phyloP scores from a whole-genome alignment of 495 filamentous ascomycete genomes.

The Oidiodendron maius region DNA sequence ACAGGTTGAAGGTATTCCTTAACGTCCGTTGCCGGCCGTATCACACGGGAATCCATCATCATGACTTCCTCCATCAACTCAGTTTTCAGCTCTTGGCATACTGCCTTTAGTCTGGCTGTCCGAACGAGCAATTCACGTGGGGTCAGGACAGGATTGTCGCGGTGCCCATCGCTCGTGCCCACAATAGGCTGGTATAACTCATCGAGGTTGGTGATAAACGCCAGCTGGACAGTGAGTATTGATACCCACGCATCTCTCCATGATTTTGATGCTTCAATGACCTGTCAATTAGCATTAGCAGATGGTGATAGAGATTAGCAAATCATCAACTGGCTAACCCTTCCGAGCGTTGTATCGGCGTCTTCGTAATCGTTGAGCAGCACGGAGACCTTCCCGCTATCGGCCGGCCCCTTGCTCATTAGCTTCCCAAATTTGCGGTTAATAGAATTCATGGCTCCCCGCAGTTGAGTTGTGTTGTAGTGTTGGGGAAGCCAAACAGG shows the following conservation, averaged over 20 bases:
- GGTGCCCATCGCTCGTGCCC: slow-evolving; percentile 41
- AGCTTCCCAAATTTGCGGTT: slow-evolving; percentile 70
- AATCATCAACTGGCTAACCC: slow-evolving; percentile 38
- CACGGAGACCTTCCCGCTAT: slow-evolving; percentile 72
- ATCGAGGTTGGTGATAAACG: slow-evolving; percentile 66
- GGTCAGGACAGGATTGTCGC: slow-evolving; percentile 53
- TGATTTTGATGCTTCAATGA: slow-evolving; percentile 71
- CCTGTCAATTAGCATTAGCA: slow-evolving; percentile 39
- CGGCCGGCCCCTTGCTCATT: slow-evolving; percentile 60
- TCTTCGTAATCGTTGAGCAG: slow-evolving; percentile 81
- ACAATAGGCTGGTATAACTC: slow-evolving; percentile 78
- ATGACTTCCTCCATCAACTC: slow-evolving; percentile 72
- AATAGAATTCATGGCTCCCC: slow-evolving; percentile 68
- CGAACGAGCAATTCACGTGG: slow-evolving; percentile 58
- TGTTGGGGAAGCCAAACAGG: no score
- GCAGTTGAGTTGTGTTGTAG: neutral
- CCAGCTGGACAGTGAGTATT: slow-evolving; percentile 65
- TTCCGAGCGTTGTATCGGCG: slow-evolving; percentile 69
- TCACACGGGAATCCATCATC: slow-evolving; percentile 65
- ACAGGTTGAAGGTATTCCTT: slow-evolving; percentile 67
- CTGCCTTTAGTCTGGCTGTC: slow-evolving; percentile 59
- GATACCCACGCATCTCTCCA: slow-evolving; percentile 85
- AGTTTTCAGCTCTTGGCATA: slow-evolving; percentile 66
- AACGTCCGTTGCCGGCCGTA: slow-evolving; percentile 66
- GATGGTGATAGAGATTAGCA: neutral